Conservation (phyloP, 2,329 filamentous ascomycete genomes). For the Penicillium glabrum region DNA sequence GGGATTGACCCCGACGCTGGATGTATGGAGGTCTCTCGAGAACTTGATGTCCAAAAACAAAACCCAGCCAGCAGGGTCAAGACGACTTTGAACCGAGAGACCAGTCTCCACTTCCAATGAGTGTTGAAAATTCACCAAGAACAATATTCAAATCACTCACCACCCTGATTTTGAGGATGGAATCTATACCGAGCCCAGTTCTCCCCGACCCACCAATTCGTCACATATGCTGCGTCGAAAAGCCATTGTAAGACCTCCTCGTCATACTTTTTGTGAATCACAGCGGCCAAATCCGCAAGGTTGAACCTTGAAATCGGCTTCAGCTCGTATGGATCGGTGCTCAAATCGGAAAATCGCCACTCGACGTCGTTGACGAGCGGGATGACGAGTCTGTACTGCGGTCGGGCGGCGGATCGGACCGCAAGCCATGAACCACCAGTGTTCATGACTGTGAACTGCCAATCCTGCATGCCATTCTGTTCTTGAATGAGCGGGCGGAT, state of each 20-base stretch:
- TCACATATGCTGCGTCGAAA: constrained; percentile 35
- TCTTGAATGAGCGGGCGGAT: constrained; percentile 42
- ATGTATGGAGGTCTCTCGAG: not conserved
- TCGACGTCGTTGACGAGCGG: constrained; percentile 72
- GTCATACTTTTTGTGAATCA: constrained; percentile 29
- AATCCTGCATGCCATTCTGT: constrained; percentile 33
- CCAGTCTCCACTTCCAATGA: not conserved
- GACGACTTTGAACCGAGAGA: not conserved
- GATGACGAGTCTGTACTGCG: constrained; percentile 63
- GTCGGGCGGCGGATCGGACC: constrained; percentile 76
- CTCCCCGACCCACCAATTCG: constrained; percentile 43
- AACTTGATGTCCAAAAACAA: not conserved
- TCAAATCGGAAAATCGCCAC: constrained; percentile 37
- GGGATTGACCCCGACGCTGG: not conserved
- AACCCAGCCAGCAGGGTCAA: not conserved
- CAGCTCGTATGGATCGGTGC: constrained; percentile 36
- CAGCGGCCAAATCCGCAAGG: constrained; percentile 24
- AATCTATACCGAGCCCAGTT: constrained; percentile 19
- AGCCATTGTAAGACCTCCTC: constrained; percentile 37
- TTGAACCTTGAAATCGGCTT: constrained; percentile 34
- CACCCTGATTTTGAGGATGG: not conserved
- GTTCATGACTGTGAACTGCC: constrained; percentile 39
- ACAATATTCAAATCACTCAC: not conserved
- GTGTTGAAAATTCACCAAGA: not conserved
- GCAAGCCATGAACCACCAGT: constrained; percentile 51